phyloP scores from a whole-genome alignment of 1,284 basidiomycete genomes.

The Leucoagaricus sp. region DNA sequence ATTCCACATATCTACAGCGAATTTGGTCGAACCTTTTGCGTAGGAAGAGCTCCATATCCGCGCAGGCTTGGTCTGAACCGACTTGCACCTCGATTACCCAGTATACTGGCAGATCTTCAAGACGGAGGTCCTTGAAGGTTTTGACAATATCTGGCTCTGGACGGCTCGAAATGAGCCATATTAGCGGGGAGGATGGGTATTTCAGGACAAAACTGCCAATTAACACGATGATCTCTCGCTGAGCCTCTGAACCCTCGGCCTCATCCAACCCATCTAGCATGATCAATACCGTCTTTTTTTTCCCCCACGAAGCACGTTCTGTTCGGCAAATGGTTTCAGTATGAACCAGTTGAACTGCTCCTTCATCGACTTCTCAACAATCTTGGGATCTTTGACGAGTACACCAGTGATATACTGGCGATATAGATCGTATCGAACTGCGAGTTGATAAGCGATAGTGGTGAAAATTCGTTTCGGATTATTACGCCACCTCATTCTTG shows the following conservation, averaged over 20 bases:
- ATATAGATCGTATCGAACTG: neutral
- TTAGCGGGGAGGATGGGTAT: neutral
- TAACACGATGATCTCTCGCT: neutral
- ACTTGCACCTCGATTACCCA: neutral
- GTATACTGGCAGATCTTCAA: neutral
- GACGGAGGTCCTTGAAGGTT: neutral
- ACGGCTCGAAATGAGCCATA: constrained; percentile 6
- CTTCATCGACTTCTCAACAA: neutral
- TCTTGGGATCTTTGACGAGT: neutral
- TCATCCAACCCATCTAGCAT: constrained; percentile 4
- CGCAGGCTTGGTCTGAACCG: neutral
- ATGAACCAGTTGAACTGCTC: neutral
- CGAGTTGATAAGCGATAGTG: constrained; percentile 5
- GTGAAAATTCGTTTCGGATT: neutral
- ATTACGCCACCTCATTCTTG: neutral
- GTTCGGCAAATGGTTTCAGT: neutral
- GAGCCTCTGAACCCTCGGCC: neutral
- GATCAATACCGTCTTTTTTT: neutral
- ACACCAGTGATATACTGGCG: neutral
- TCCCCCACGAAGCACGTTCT: neutral
- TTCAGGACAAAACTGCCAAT: neutral
- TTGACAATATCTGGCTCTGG: neutral
- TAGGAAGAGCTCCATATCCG: neutral
- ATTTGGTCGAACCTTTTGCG: neutral
- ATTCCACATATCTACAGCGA: neutral